A percentile compares a stretch with the other conserved stretches of the same genome.
Evolutionary conservation across 1,284 basidiomycete genomes (phyloP).

Genomic region (Ceratobasidium sp.): DNA sequence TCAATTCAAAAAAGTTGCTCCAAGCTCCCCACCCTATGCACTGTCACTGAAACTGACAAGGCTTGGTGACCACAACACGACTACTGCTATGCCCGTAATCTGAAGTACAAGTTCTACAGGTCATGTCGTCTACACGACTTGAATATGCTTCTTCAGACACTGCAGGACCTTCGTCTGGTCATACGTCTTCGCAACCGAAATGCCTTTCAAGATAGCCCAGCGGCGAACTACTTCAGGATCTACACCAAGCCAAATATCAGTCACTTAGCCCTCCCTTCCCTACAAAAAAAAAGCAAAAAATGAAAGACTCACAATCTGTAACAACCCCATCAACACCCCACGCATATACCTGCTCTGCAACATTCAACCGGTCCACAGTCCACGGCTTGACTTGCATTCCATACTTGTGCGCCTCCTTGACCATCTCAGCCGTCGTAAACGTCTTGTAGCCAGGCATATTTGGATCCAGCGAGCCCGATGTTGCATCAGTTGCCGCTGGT

Average conservation of each 20-base stretch:
- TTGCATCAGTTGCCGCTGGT: conserved; percentile 65
- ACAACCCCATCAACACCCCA: conserved; percentile 80
- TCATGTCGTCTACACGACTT: conserved; percentile 27
- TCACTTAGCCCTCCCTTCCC: not conserved
- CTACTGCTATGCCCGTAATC: too few relatives aligned
- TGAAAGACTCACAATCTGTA: conserved; percentile 67
- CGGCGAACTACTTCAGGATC: conserved; percentile 70
- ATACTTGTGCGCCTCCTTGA: conserved; percentile 73
- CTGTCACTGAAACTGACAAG: too few relatives aligned
- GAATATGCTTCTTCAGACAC: conserved; percentile 68
- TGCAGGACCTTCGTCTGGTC: conserved; percentile 69
- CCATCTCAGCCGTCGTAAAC: conserved; percentile 78
- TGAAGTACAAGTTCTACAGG: too few relatives aligned
- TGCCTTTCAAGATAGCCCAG: conserved; percentile 66
- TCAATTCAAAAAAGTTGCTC: too few relatives aligned
- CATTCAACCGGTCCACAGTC: conserved; percentile 75
- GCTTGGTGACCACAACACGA: too few relatives aligned
- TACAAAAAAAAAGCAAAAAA: not conserved
- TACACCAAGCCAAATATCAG: conserved; percentile 49
- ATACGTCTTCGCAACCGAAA: conserved; percentile 68
- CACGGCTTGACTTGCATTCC: conserved; percentile 77
- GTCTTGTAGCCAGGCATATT: conserved; percentile 64
- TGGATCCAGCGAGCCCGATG: conserved; percentile 64
- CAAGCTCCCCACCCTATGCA: too few relatives aligned
- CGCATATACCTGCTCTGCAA: conserved; percentile 70